Evolutionary conservation across 352 stramenopile species (phyloP).

Genomic region (Aphanomyces euteiches): DNA sequence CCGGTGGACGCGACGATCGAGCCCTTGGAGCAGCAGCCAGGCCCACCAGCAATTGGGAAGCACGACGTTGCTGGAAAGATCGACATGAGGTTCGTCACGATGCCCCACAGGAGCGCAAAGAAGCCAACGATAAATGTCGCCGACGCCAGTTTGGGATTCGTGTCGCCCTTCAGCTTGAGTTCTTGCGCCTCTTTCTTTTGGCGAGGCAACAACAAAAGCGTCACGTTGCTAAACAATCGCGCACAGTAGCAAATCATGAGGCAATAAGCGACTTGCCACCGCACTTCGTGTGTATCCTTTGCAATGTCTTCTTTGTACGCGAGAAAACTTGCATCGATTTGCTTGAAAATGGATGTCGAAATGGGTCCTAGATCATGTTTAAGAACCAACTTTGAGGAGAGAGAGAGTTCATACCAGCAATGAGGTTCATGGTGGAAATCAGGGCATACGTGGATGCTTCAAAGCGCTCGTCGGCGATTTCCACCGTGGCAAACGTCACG

Average conservation of each 20-base stretch:
- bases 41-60: slow-evolving; percentile 54
- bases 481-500: slow-evolving; percentile 28
- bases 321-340: slow-evolving; percentile 30
- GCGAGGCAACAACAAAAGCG: slow-evolving; percentile 28
- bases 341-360: slow-evolving; percentile 34
- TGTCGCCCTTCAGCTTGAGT: slow-evolving; percentile 42
- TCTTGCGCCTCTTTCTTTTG: slow-evolving; percentile 38
- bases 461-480: slow-evolving; percentile 31
- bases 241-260: slow-evolving; percentile 27
- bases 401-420: slow-evolving; percentile 13
- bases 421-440: slow-evolving; percentile 28
- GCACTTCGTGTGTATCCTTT: slow-evolving; percentile 28
- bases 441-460: slow-evolving; percentile 32
- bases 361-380: slow-evolving; percentile 32
- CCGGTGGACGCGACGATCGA: neutral
- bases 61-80: slow-evolving; percentile 56
- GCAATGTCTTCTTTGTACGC: slow-evolving; percentile 30
- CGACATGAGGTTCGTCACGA: slow-evolving; percentile 51
- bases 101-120: slow-evolving; percentile 51
- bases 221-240: slow-evolving; percentile 28
- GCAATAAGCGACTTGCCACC: slow-evolving; percentile 29
- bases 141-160: slow-evolving; percentile 38
- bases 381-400: neutral
- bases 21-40: slow-evolving; percentile 13
- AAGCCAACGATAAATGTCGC: slow-evolving; percentile 33